Evolutionary conservation across 352 stramenopile genomes (phyloP).

Genomic region (Phytophthora cryptogea): DNA sequence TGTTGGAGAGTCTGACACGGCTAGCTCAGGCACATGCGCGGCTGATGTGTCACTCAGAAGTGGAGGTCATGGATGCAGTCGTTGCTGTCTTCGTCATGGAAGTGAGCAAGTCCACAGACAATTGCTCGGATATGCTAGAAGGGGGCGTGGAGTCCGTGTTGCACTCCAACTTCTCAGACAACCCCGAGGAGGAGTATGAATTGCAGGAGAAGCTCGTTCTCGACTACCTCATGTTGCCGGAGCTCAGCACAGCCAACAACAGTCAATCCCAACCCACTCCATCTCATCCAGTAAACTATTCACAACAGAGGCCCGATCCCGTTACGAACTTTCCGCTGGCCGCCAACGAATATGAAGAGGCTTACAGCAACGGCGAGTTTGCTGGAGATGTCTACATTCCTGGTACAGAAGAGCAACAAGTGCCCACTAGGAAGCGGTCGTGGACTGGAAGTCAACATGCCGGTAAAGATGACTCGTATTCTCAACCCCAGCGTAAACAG

Average conservation of each 20-base stretch:
- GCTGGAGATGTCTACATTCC: conserved; percentile 20
- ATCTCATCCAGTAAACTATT: not conserved
- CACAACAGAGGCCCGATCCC: conserved; percentile 5
- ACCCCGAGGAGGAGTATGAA: conserved; percentile 65
- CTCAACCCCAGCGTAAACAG: conserved; percentile 17
- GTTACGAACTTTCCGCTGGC: conserved; percentile 14
- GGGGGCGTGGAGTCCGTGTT: conserved; percentile 66
- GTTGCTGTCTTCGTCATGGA: conserved; percentile 83
- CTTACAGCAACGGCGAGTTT: conserved; percentile 18
- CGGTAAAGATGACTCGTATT: not conserved
- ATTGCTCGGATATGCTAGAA: conserved; percentile 56
- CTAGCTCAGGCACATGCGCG: conserved; percentile 92
- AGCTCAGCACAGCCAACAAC: conserved; percentile 45
- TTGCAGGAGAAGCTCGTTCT: conserved; percentile 75
- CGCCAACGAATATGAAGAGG: conserved; percentile 22
- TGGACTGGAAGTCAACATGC: conserved; percentile 14
- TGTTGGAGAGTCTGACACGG: conserved; percentile 95
- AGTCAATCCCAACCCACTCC: conserved; percentile 17
- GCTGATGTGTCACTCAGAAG: conserved; percentile 73
- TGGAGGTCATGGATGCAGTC: conserved; percentile 76
- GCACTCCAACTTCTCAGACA: conserved; percentile 67
- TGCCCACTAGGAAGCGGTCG: conserved; percentile 10
- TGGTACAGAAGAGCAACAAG: conserved; percentile 5
- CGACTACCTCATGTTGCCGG: conserved; percentile 59
- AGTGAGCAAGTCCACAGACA: conserved; percentile 72